These are phyloP conservation scores for Pleurotus pulmonarius DNA, from an alignment of 768 basidiomycete genomes.

Conservation along the genomic window DNA sequence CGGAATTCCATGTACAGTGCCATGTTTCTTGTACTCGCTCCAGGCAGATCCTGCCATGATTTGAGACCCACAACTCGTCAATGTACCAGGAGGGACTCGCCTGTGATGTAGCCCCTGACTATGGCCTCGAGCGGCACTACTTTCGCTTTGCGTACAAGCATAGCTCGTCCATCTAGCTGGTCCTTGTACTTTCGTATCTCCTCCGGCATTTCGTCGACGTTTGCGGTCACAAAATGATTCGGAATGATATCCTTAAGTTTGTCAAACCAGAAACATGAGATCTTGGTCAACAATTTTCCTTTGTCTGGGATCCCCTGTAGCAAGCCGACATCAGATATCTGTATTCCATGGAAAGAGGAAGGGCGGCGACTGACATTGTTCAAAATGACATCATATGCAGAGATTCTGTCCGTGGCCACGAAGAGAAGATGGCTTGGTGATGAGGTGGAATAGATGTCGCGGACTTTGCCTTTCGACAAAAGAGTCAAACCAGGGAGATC, in stretches of 20 bases:
- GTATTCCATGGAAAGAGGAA: not conserved
- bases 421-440: conserved; percentile 77
- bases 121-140: conserved; percentile 94
- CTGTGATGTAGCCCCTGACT: conserved; percentile 95
- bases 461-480: conserved; percentile 90
- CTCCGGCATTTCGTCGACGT: conserved; percentile 78
- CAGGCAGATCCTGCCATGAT: conserved; percentile 80
- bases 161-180: conserved; percentile 79
- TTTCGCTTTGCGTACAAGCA: conserved; percentile 88
- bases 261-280: conserved; percentile 95
- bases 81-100: conserved; percentile 31
- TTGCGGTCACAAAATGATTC: conserved; percentile 82
- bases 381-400: conserved; percentile 94
- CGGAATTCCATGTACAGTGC: conserved; percentile 84
- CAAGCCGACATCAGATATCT: conserved; percentile 2
- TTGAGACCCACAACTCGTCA: conserved; percentile 1
- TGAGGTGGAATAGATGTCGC: conserved; percentile 85
- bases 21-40: conserved; percentile 85
- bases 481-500: conserved; percentile 61
- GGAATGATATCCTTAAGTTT: conserved; percentile 77
- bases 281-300: conserved; percentile 81
- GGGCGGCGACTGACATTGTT: conserved; percentile 65
- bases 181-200: conserved; percentile 71
- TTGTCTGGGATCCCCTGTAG: conserved; percentile 90
- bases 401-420: conserved; percentile 93